These are phyloP conservation scores for Cyberlindnera maritima DNA, from an alignment of 805 yeast species.

Conservation along the genomic window DNA sequence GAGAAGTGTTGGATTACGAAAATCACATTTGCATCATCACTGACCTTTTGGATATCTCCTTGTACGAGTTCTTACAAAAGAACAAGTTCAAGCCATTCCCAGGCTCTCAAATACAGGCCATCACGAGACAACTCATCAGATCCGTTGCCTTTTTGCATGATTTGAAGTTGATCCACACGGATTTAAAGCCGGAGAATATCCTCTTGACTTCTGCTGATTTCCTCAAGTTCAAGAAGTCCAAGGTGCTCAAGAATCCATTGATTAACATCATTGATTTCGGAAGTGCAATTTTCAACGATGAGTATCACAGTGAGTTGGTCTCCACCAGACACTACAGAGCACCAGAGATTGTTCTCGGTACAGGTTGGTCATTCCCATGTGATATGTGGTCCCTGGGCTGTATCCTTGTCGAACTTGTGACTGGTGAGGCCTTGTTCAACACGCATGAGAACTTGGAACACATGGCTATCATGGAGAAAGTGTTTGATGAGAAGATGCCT, in stretches of 20 bases:
- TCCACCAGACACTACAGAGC: conserved; percentile 97
- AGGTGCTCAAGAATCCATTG: conserved; percentile 68
- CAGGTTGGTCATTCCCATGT: conserved; percentile 97
- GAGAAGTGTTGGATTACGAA: conserved; percentile 88
- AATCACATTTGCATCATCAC: conserved; percentile 95
- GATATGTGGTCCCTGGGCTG: conserved; percentile 98
- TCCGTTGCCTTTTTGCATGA: conserved; percentile 90
- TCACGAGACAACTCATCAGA: conserved; percentile 79
- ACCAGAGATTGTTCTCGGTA: conserved; percentile 90
- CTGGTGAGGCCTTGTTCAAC: conserved; percentile 92
- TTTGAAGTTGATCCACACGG: conserved; percentile 89
- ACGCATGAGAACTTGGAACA: conserved; percentile 96
- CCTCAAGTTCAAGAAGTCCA: conserved; percentile 26
- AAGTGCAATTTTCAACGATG: conserved; percentile 91
- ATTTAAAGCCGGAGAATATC: conserved; percentile 94
- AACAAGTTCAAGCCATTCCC: conserved; percentile 90
- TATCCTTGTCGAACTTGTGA: conserved; percentile 82
- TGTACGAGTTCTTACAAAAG: conserved; percentile 85
- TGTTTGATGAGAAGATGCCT: conserved; percentile 54
- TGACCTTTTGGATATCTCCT: conserved; percentile 76
- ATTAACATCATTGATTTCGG: conserved; percentile 95
- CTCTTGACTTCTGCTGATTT: conserved; percentile 34
- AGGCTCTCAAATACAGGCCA: conserved; percentile 86
- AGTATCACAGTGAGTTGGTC: conserved; percentile 87
- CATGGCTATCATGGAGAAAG: conserved; percentile 88